Base-by-base conservation (phyloP, 441 rosid genomes). In the Macaranga tanarius region DNA sequence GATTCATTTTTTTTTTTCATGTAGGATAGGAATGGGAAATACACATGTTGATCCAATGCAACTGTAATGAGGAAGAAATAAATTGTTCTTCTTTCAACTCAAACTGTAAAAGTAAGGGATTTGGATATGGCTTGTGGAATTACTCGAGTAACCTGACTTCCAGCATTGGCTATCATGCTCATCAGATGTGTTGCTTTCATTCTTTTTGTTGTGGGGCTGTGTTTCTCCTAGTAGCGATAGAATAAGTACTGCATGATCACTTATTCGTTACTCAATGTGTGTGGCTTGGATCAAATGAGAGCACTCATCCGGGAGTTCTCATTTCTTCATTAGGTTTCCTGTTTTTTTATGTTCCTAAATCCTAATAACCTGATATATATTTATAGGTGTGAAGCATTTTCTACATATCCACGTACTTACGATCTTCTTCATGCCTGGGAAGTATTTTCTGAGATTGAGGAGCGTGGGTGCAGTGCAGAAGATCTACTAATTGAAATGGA, bases 351-450 rank as follows among this genome's bases (percentile, higher is more conserved):
- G 34, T 45, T 68, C 52, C 54, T 20, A 25, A n/a, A n/a, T n/a
- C n/a, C n/a, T n/a, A n/a, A n/a, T n/a, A n/a, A n/a, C n/a, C n/a
- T n/a, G 11, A n/a, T 75, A 45, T 47, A 10, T 76, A 16, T 64
- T 68, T 40, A 62, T 76, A 95, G 99, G 99, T 92, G 98, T 69
- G 99, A 92, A 81, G 87, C 99, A 77, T 92, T 92, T 75, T 89
- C 92, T n/a, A 91, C 99, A 9, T 95, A 95, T 75, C 99, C 99
- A 19, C 88, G 97, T 5, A 91, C 97, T 22, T 92, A 84, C 62
- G 99, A 95, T 85, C 93, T 95, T 79, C 93, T 95, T 77, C 99
- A 95, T 76, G 97, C 97, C 59, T 95, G 96, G 98, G 77, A 77
- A 59, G 84, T 91, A 22, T 80, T 95, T 81, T 74, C 93, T 2